Percentiles rank a stretch among this genome's conserved stretches.
Evolutionary conservation across 257 asterid genomes (phyloP).

Genomic region (Solanum chilense): DNA sequence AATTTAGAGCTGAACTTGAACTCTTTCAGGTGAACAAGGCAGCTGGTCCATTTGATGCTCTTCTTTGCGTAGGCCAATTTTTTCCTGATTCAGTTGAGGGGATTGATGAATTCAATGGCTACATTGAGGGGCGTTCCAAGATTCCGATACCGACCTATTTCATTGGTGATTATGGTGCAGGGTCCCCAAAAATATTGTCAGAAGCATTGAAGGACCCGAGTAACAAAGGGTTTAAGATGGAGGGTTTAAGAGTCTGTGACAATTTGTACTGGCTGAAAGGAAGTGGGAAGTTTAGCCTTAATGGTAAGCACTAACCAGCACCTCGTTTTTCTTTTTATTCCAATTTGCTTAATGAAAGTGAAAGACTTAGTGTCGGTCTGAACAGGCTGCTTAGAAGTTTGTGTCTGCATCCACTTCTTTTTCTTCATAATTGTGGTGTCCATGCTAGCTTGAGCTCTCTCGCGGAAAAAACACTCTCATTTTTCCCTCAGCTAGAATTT

Average conservation of each 20-base stretch:
- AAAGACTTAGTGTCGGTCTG: neutral
- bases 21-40: constrained; percentile 78
- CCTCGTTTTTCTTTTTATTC: neutral
- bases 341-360: neutral
- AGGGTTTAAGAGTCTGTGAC: constrained; percentile 69
- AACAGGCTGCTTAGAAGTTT: neutral
- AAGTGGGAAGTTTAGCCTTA: constrained; percentile 79
- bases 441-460: neutral
- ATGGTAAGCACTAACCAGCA: constrained; percentile 24
- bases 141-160: constrained; percentile 79
- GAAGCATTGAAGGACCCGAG: constrained; percentile 54
- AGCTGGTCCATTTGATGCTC: constrained; percentile 94
- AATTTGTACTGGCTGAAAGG: constrained; percentile 89
- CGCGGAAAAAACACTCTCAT: neutral
- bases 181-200: constrained; percentile 44
- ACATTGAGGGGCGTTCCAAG: constrained; percentile 53
- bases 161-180: constrained; percentile 87
- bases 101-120: constrained; percentile 69
- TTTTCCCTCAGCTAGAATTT: neutral
- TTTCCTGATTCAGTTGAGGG: constrained; percentile 68
- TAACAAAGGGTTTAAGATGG: constrained; percentile 92
- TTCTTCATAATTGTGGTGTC: neutral
- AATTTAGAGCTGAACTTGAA: neutral
- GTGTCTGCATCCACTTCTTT: neutral
- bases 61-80: constrained; percentile 91